Evolutionary conservation across 257 asterid species (phyloP), one percentile per base, ranked within the genome.

Genomic region (Coffea canephora): DNA sequence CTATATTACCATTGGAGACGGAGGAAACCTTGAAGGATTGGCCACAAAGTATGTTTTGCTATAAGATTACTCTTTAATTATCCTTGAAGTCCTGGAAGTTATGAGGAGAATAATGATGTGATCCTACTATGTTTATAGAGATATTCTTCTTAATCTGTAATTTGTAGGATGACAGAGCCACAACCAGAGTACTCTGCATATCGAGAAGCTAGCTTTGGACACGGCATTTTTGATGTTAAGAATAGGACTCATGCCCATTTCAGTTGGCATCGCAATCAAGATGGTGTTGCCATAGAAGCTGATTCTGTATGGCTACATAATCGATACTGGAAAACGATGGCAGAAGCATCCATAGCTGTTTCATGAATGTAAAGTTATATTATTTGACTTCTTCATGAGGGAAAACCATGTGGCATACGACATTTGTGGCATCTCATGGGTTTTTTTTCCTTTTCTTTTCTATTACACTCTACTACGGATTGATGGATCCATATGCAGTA

Each of bases 21-120:
- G 96, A 79, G 97, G 97, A 62, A 92, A 91, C 81, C 91, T 83
- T 14, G 97, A 91, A 82, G 96, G 94, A 77, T 80, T 91, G 50
- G 90, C 89, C 43, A 88, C 79, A 59, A 85, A 85, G 97, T 91
- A 89, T 46, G 84, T 64, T 25, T 15, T 34, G 69, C 79, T 77
- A 39, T 48, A 77, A 31, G 45, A 45, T 5, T 19, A 48, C 9
- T 50, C 55, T 73, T 27, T 6, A 46, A 43, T 54, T 39, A 7
- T 71, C 73, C 16, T 15, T n/a, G 25, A 75, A 75, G 7, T 65
- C 19, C 18, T 48, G 14, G 3, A 31, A 31, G 21, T 6, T 27
- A 52, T 8, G 36, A 70, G 55, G 2, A 70, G 2, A 59, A 5
- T n/a, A 66, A 19, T 1, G 48, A 43, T 27, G 46, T 23, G 41